Evolutionary conservation across 345 rosid genomes (phyloP), one percentile per base, ranked within the genome.

Genomic region (Boechera stricta): DNA sequence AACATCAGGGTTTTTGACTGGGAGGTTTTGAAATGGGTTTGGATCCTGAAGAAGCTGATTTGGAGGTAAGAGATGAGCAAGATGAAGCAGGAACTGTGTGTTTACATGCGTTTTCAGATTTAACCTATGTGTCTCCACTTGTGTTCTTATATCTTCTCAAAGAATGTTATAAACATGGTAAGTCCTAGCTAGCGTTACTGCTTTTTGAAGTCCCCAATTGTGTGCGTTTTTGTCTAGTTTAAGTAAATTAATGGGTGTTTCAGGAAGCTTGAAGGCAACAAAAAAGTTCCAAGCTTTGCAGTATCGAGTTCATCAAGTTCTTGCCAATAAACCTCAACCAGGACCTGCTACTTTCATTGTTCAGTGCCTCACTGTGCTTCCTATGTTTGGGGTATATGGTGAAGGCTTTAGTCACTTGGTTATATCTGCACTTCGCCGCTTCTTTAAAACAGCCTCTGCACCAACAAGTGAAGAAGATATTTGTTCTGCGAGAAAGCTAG

Each of bases 321-420:
- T 95, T 0, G 16, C 36, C 26, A 92, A 90, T 81, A 85, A 88
- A 53, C 97, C 98, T 11, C 80, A 73, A 55, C 94, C 97, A 66
- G 99, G 91, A 9, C 87, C 98, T 0, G 83, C 91, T 55, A 86
- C 89, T 65, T 92, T 88, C 75, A 71, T 88, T 64, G 66, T 82
- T 70, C 82, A 76, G 29, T 92, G 99, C 77, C 88, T 95, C 35
- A 81, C 76, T 73, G 69, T 83, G n/a, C 89, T 95, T 48, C 99
- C 97, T 38, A 51, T 89, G 36, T 91, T 92, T 81, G 98, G 88
- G 18, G 18, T 72, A 0, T 64, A 92, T 59, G 74, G 80, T 21
- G 98, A 95, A 71, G 99, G 99, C 5, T 92, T 95, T 80, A 87
- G 97, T 82, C 99, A 95, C 81, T 82, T 95, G 89, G 78, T 95